Percentiles rank a stretch among this genome's conserved stretches.
phyloP scores from a whole-genome alignment of 139 green algal genomes.

The Chara braunii region DNA sequence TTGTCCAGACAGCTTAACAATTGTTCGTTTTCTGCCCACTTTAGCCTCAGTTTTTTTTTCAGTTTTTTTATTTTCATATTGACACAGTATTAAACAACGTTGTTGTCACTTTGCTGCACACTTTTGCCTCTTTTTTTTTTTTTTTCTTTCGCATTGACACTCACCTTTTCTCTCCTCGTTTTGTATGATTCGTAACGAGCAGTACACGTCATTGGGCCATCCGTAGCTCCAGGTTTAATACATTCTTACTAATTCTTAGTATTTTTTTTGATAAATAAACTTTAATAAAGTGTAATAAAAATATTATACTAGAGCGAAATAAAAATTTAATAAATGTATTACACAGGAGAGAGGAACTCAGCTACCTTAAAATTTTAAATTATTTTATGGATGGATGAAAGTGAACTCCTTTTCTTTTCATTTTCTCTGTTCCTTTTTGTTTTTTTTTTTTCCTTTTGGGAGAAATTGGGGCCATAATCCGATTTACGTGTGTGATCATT shows the following conservation, averaged over 20 bases:
- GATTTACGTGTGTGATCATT: background rate
- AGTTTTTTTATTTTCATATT: background rate
- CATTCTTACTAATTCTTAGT: background rate
- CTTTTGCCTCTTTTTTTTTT: constrained; percentile 1
- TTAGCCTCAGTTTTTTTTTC: background rate
- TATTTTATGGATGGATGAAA: too few relatives aligned
- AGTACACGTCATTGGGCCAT: background rate
- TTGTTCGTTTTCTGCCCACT: too few relatives aligned
- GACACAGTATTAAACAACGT: background rate
- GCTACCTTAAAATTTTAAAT: background rate
- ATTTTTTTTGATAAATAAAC: background rate
- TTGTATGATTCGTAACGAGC: background rate
- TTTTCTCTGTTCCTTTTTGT: background rate
- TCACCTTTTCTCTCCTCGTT: background rate
- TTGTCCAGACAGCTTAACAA: too few relatives aligned
- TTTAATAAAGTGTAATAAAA: background rate
- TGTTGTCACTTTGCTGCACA: background rate
- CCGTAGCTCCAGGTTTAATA: background rate
- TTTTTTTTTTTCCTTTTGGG: background rate
- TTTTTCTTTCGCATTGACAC: background rate
- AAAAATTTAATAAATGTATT: background rate
- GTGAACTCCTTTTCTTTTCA: background rate
- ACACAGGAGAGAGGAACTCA: background rate
- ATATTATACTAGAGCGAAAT: background rate
- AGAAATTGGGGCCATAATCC: background rate